Evolutionary conservation across 2,329 filamentous ascomycete species (phyloP).

Genomic region (Fusarium pseudocircinatum): DNA sequence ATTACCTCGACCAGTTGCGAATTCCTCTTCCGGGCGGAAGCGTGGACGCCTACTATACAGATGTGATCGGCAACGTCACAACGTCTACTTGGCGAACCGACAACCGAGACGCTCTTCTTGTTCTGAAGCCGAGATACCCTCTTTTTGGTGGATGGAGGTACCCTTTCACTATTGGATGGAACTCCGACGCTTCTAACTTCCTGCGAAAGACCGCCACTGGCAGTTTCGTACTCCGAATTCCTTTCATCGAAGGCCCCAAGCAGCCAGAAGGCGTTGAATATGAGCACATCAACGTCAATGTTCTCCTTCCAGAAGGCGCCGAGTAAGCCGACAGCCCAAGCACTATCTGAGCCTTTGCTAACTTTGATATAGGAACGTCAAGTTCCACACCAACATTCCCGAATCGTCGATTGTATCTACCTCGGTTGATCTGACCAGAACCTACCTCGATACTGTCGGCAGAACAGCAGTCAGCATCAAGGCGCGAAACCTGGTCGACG

Average conservation of each 20-base stretch:
- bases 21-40: conserved; percentile 84
- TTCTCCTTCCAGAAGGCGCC: conserved; percentile 92
- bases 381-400: conserved; percentile 79
- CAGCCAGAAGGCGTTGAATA: conserved; percentile 88
- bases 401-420: conserved; percentile 67
- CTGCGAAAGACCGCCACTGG: conserved; percentile 73
- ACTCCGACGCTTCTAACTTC: conserved; percentile 82
- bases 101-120: conserved; percentile 81
- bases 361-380: conserved; percentile 74
- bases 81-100: conserved; percentile 87
- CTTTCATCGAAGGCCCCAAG: conserved; percentile 92
- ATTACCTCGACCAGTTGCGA: conserved; percentile 82
- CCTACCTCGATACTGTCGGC: conserved; percentile 93
- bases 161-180: conserved; percentile 96
- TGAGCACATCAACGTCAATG: conserved; percentile 78
- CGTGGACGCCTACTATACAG: conserved; percentile 90
- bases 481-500: conserved; percentile 88
- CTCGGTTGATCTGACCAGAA: conserved; percentile 74
- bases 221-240: conserved; percentile 86
- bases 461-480: conserved; percentile 84
- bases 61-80: conserved; percentile 96
- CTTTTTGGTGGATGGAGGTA: conserved; percentile 98
- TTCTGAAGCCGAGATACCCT: conserved; percentile 95
- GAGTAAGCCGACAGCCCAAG: conserved; percentile 64
- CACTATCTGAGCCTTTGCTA: conserved; percentile 26